A percentile compares a stretch with the other conserved stretches of the same genome.
Conservation (phyloP, 78 protist species). For the Creolimax fragrantissima region DNA sequence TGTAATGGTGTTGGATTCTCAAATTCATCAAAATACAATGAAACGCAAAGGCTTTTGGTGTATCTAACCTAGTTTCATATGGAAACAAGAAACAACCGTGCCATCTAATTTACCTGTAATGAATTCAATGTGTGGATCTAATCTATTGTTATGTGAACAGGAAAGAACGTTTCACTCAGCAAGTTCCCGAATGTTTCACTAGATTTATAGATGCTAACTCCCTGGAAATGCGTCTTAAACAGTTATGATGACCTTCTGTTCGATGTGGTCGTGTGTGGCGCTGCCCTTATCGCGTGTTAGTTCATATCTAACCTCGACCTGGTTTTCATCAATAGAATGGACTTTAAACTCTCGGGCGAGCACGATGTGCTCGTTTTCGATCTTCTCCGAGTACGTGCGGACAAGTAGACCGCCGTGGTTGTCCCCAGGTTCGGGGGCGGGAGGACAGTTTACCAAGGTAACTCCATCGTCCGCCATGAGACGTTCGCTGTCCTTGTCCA, state of each 20-base stretch:
- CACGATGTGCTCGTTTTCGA: background rate
- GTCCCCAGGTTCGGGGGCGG: slow-evolving; percentile 7
- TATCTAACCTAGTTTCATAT: too few relatives aligned
- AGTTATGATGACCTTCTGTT: background rate
- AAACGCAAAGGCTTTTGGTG: too few relatives aligned
- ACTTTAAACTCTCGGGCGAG: slow-evolving; percentile 17
- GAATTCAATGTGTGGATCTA: too few relatives aligned
- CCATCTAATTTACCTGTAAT: too few relatives aligned
- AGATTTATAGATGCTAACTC: too few relatives aligned
- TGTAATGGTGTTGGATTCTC: too few relatives aligned
- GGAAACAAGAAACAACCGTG: too few relatives aligned
- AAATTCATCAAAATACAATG: too few relatives aligned
- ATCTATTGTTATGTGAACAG: too few relatives aligned
- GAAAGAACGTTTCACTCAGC: too few relatives aligned
- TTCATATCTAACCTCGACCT: slow-evolving; percentile 2
- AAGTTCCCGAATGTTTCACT: too few relatives aligned
- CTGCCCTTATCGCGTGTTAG: background rate
- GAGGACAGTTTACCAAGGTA: background rate
- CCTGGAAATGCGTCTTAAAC: too few relatives aligned
- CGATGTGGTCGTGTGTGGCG: background rate
- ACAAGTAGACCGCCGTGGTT: slow-evolving; percentile 1
- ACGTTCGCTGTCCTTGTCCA: slow-evolving; percentile 2
- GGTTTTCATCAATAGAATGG: background rate
- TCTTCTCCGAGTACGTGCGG: background rate
- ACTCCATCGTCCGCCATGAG: slow-evolving; percentile 12